These are phyloP conservation scores for Thielaviopsis ethacetica DNA, from an alignment of 2,329 filamentous ascomycete genomes.

Conservation along the genomic window DNA sequence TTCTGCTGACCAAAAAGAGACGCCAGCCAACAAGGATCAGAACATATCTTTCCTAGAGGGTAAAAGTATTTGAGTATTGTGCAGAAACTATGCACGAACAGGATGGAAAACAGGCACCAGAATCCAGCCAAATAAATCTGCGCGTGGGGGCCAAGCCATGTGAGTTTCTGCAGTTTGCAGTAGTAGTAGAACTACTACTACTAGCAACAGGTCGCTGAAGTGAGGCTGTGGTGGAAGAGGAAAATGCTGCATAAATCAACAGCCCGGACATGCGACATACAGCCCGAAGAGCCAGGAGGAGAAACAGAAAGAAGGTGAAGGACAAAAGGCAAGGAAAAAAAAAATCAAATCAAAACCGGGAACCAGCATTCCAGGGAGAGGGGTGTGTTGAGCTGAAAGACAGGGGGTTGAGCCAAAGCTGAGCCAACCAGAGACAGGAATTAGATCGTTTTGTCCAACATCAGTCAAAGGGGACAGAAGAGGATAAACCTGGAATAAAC, in stretches of 20 bases:
- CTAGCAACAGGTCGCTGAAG: not conserved
- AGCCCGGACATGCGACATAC: too few species aligned
- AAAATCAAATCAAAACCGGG: not conserved
- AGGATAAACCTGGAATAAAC: not conserved
- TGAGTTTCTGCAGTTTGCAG: not conserved
- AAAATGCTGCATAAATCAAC: too few species aligned
- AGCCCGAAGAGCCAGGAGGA: not conserved
- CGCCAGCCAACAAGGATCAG: too few species aligned
- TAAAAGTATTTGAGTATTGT: not conserved
- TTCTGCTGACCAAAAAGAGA: too few species aligned
- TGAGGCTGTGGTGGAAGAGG: too few species aligned
- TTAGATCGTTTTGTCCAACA: not conserved
- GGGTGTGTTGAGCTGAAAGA: not conserved
- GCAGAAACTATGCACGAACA: not conserved
- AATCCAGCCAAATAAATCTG: not conserved
- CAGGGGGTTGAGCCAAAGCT: not conserved
- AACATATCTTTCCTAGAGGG: not conserved
- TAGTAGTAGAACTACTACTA: too few species aligned
- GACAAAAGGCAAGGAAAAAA: not conserved
- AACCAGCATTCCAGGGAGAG: not conserved
- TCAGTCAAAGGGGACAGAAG: not conserved
- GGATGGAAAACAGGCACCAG: not conserved
- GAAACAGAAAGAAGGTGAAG: not conserved
- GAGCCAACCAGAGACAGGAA: not conserved
- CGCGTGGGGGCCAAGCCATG: not conserved